Percentiles rank a stretch among this genome's conserved stretches.
Conservation (phyloP, 1,284 basidiomycete species). For the Ceratobasidium sp. region DNA sequence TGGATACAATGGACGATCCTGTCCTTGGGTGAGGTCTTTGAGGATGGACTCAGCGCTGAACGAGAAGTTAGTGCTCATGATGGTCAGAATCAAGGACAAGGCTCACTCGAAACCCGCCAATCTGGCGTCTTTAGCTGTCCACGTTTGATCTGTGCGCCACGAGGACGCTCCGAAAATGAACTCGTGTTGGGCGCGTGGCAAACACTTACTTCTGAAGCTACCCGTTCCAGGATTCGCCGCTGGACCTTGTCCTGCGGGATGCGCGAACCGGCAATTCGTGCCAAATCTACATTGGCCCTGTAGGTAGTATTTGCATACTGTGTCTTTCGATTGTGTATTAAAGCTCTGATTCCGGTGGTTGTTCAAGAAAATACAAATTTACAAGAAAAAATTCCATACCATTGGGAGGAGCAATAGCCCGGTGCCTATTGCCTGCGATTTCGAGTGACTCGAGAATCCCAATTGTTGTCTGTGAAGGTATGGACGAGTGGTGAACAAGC, state of each 20-base stretch:
- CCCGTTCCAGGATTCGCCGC: constrained; percentile 46
- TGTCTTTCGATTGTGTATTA: constrained; percentile 6
- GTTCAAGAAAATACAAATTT: not conserved
- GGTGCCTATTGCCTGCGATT: not conserved
- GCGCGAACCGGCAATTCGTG: constrained; percentile 69
- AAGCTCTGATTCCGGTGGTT: constrained; percentile 34
- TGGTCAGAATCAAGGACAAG: not conserved
- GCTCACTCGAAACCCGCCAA: constrained; percentile 28
- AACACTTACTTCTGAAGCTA: constrained; percentile 53
- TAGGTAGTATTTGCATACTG: constrained; percentile 67
- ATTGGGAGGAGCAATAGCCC: not conserved
- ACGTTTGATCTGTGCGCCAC: constrained; percentile 55
- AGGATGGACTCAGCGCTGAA: constrained; percentile 65
- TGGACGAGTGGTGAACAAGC: too few species aligned
- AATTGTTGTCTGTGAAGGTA: too few species aligned
- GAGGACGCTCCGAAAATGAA: constrained; percentile 15
- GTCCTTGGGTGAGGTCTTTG: constrained; percentile 63
- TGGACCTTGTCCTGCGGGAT: constrained; percentile 56
- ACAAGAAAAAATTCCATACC: not conserved
- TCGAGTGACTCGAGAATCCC: too few species aligned
- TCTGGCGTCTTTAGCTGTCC: constrained; percentile 50
- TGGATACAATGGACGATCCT: constrained; percentile 81
- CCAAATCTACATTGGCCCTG: constrained; percentile 75
- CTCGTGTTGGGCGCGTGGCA: constrained; percentile 35
- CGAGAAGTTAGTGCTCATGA: constrained; percentile 33